Percentiles rank a stretch among this genome's conserved stretches.
phyloP scores from a whole-genome alignment of 2,329 filamentous ascomycete species.

The Claviceps purpurea region DNA sequence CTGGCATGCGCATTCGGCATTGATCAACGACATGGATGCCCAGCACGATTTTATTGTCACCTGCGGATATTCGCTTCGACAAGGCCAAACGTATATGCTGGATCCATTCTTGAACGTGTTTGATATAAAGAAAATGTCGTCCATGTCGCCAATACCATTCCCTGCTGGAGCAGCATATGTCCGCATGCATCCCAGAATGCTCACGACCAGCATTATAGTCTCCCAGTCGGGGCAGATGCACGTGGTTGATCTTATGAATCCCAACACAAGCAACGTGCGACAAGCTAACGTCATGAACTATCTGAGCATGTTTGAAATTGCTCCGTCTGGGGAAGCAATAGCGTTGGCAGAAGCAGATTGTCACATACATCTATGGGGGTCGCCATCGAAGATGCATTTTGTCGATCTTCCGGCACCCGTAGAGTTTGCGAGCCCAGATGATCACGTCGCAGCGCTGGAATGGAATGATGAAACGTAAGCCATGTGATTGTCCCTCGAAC shows the following conservation, averaged over 20 bases:
- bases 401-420: conserved; percentile 67
- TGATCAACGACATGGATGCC: conserved; percentile 94
- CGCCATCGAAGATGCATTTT: conserved; percentile 73
- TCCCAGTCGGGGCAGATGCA: conserved; percentile 90
- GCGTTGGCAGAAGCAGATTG: conserved; percentile 69
- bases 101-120: conserved; percentile 94
- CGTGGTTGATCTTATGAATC: conserved; percentile 89
- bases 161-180: conserved; percentile 89
- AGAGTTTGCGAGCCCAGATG: conserved; percentile 59
- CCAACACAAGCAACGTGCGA: conserved; percentile 71
- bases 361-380: conserved; percentile 77
- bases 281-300: conserved; percentile 67
- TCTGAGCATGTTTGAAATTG: conserved; percentile 71
- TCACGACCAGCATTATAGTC: conserved; percentile 86
- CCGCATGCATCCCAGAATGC: conserved; percentile 90
- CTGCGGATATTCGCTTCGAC: conserved; percentile 80
- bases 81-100: conserved; percentile 59
- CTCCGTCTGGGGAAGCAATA: conserved; percentile 75
- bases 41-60: conserved; percentile 91
- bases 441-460: conserved; percentile 45
- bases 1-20: conserved; percentile 81
- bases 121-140: conserved; percentile 79
- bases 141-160: conserved; percentile 81
- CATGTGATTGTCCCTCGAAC: neutral
- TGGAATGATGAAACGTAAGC: conserved; percentile 59